Evolutionary conservation across 2,329 filamentous ascomycete genomes (phyloP).

Genomic region (Fusarium falciforme): DNA sequence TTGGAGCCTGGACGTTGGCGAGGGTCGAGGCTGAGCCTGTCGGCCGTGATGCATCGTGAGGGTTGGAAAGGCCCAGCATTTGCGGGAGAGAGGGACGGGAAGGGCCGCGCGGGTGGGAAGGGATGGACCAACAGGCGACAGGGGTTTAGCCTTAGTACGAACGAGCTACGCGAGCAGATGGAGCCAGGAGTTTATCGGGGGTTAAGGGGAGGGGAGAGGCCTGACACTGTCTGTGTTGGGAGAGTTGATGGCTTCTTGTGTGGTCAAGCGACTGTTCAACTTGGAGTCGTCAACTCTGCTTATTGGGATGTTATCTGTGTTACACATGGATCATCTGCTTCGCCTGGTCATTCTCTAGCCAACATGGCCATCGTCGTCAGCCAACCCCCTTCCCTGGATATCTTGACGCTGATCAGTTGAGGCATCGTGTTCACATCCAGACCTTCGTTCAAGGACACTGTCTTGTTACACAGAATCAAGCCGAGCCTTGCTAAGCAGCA

Average conservation of each 20-base stretch:
- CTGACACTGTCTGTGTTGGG: background rate
- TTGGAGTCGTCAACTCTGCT: background rate
- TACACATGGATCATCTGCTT: background rate
- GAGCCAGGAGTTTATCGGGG: background rate
- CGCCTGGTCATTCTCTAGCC: background rate
- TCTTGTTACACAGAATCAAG: background rate
- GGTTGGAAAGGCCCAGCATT: conserved; percentile 2
- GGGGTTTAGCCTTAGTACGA: conserved; percentile 13
- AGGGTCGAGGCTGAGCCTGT: background rate
- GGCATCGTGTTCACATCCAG: background rate
- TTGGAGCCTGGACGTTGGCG: background rate
- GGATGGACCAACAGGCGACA: conserved; percentile 31
- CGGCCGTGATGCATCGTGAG: conserved; percentile 10
- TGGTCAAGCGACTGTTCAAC: background rate
- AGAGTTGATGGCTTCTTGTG: background rate
- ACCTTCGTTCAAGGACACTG: background rate
- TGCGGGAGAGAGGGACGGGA: conserved; percentile 30
- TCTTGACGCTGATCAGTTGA: background rate
- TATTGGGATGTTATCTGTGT: background rate
- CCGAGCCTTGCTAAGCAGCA: background rate
- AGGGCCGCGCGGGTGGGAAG: conserved; percentile 34
- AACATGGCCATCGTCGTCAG: background rate
- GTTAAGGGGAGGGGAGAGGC: background rate
- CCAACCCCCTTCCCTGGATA: background rate
- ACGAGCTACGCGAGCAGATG: background rate